Evolutionary conservation across 768 basidiomycete genomes (phyloP), one percentile per base, ranked within the genome.

Genomic region (Trametes villosa): DNA sequence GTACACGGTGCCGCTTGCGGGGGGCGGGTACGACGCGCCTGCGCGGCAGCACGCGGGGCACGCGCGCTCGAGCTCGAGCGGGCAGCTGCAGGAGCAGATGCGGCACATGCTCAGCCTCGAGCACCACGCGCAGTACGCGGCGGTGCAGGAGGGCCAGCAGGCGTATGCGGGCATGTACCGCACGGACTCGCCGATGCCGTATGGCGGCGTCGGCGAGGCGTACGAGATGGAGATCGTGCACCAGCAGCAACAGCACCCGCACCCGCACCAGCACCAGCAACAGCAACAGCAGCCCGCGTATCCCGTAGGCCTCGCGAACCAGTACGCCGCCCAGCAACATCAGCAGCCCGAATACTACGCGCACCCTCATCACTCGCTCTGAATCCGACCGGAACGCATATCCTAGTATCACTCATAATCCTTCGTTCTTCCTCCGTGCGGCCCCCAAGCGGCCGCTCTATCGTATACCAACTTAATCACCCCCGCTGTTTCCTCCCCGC

Each of bases 1-100:
- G 80, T 82, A 47, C 84, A 86, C 64, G 83, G 88, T 69, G 80
- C 88, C 22, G 24, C 65, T 75, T 24, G 74, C 66, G 20, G 71
- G 72, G 62, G 52, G 8, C 5, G 47, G 29, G 15, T 30, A 30
- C 47, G 47, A 31, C 30, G 48, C 30, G 48, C 30, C 48, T 2
- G 34, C 17, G 38, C 47, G 47, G 62, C n/a, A 62, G 64, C 36
- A 49, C 50, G 29, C 52, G 48, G 29, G 53, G 56, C 42, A 40
- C 27, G 64, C 68, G 60, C 69, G 66, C 54, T 62, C 68, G 59
- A 62, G 66, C 62, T 71, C 71, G 62, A 57, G 63, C 60, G 57
- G 65, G 36, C 51, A 63, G 58, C 57, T 67, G 57, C 70, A 67
- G 65, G 67, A 68, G 6, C 67, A 70, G 62, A 67, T 70, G 66